Conservation (phyloP, 75 land plant species). For the Azolla pinnata region DNA sequence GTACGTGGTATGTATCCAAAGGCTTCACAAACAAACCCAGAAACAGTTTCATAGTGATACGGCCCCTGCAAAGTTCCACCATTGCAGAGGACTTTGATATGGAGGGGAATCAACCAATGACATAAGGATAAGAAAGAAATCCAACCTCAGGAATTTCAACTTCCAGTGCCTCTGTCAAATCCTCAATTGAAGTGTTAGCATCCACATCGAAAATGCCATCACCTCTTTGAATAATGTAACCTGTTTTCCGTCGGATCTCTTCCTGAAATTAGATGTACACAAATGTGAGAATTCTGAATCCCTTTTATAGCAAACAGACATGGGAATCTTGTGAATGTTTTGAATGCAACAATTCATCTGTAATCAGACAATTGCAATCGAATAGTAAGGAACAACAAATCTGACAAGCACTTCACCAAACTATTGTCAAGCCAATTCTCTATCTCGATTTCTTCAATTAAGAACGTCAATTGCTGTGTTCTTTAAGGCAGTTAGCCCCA, state of each 20-base stretch:
- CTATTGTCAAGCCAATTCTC: too few species aligned
- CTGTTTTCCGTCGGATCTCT: slow-evolving; percentile 86
- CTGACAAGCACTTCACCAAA: too few species aligned
- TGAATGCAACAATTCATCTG: too few species aligned
- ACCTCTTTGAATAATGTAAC: slow-evolving; percentile 72
- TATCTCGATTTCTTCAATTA: too few species aligned
- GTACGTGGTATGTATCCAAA: slow-evolving; percentile 93
- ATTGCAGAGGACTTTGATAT: too few species aligned
- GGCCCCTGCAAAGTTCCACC: slow-evolving; percentile 72
- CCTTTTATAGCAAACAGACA: too few species aligned
- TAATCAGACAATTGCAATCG: too few species aligned
- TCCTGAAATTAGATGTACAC: slow-evolving; percentile 42
- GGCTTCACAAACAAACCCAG: slow-evolving; percentile 91
- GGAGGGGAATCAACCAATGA: too few species aligned
- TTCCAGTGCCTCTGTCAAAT: slow-evolving; percentile 73
- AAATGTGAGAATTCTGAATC: background rate
- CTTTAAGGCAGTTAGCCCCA: too few species aligned
- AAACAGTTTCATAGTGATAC: slow-evolving; percentile 91
- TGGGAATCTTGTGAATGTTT: too few species aligned
- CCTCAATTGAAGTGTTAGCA: slow-evolving; percentile 93
- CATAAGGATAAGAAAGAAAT: slow-evolving; percentile 3
- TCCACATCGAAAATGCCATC: slow-evolving; percentile 93
- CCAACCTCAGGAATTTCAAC: slow-evolving; percentile 76
- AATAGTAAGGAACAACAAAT: too few species aligned
- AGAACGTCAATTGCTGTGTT: too few species aligned